Base-by-base conservation (phyloP, 768 basidiomycete species). In the Plicaturopsis crispa region DNA sequence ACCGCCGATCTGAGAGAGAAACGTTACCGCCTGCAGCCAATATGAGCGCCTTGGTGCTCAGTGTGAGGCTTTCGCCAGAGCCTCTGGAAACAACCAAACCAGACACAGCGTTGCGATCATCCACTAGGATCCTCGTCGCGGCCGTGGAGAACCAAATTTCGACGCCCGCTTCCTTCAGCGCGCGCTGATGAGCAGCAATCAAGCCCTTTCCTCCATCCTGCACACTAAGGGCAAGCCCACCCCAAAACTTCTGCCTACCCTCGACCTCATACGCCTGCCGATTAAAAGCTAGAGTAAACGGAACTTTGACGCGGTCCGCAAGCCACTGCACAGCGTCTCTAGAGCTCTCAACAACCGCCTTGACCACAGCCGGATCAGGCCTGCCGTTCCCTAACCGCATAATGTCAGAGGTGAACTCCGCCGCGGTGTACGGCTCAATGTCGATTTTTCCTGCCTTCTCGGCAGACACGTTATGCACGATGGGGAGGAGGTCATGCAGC, bases 11-110 rank as follows among this genome's bases (percentile, higher is more conserved):
- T 19, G 55, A 50, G 50, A 62, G 79, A 8, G 81, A 69, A 53
- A 83, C 80, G 44, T 74, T 83, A 1, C 80, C 81, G 16, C 81
- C 82, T 11, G 73, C 73, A 3, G 81, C 80, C 28, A 84, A 63
- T 19, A 84, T 57, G 12, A 82, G 70, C 8, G 72, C 67, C 6
- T 54, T 49, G 2, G 71, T 49, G 7, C 39, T 51, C 14, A 83
- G 50, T n/a, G 43, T 43, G 7, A 68, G 23, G 13, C 56, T 50
- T 36, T 58, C 35, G 3, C 66, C 72, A n/a, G n/a, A n/a, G 11
- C 54, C 48, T 38, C 52, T 67, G 20, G 56, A 52, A 1, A 77
- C 69, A 6, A 66, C 51, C 2, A 80, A 47, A 1, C 78, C 79
- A 14, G 48, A 50, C 20, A 81, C 60, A 3, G 49, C 50, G n/a